Percentiles rank a stretch among this genome's conserved stretches.
These are phyloP conservation scores for Fraxinus dipetala DNA, from an alignment of 305 asterid species.

Conservation along the genomic window DNA sequence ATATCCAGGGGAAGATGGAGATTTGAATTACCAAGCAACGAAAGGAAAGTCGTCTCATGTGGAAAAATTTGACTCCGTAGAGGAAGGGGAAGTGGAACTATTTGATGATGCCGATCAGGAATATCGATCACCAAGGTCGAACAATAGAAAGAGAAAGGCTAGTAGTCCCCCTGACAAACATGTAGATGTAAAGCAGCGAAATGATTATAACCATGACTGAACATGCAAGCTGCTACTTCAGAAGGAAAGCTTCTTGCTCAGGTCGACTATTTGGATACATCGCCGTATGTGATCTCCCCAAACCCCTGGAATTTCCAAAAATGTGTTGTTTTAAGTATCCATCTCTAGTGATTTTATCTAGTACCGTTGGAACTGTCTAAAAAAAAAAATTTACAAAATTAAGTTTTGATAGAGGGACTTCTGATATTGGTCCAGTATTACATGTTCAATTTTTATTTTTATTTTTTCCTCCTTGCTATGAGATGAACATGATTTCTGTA, in stretches of 20 bases:
- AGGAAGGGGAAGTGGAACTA: constrained; percentile 78
- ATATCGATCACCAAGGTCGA: constrained; percentile 52
- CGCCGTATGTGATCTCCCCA: background rate
- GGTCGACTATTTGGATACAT: background rate
- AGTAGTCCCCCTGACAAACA: constrained; percentile 50
- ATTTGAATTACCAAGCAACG: constrained; percentile 28
- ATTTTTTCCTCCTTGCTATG: background rate
- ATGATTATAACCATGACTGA: constrained; percentile 28
- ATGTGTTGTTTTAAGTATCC: background rate
- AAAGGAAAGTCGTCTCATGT: constrained; percentile 42
- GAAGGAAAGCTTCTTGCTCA: background rate
- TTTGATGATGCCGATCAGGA: constrained; percentile 48
- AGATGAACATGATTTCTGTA: background rate
- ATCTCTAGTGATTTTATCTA: background rate
- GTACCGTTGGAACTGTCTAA: background rate
- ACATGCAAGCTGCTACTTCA: background rate
- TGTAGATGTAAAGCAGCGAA: constrained; percentile 42
- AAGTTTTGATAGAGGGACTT: background rate
- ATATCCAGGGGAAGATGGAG: constrained; percentile 9
- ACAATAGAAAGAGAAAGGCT: constrained; percentile 60
- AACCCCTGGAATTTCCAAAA: background rate
- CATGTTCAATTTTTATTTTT: background rate
- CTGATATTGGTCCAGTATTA: background rate
- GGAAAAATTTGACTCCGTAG: constrained; percentile 52
- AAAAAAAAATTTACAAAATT: background rate